Conservation (phyloP, 2,329 filamentous ascomycete species). For the Sordariomycetes sp. region DNA sequence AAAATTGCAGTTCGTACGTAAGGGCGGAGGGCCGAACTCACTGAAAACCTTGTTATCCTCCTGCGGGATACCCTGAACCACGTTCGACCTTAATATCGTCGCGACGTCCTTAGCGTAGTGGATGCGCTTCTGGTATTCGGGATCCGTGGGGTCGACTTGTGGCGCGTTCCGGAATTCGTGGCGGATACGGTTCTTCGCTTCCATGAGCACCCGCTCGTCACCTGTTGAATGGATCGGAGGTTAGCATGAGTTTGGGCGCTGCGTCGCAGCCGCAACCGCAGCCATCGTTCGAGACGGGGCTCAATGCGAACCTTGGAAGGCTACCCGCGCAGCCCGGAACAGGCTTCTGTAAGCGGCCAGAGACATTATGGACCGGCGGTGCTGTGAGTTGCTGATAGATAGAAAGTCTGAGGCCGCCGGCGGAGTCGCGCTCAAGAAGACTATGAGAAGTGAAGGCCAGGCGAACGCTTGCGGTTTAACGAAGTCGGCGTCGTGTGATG, state of each 20-base stretch:
- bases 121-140: slow-evolving; percentile 51
- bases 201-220: slow-evolving; percentile 53
- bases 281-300: neutral
- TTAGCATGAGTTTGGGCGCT: slow-evolving; percentile 5
- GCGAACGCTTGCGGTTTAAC: neutral
- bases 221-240: slow-evolving; percentile 30
- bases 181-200: slow-evolving; percentile 62
- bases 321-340: slow-evolving; percentile 66
- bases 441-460: neutral
- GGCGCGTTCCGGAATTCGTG: slow-evolving; percentile 58
- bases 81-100: slow-evolving; percentile 63
- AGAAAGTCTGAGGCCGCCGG: neutral
- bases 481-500: neutral
- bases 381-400: neutral
- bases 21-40: slow-evolving; percentile 25
- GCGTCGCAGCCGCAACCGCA: neutral
- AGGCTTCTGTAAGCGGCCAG: slow-evolving; percentile 69
- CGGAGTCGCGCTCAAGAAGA: neutral
- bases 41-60: slow-evolving; percentile 41
- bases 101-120: slow-evolving; percentile 74
- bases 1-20: neutral
- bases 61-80: slow-evolving; percentile 64
- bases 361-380: slow-evolving; percentile 36
- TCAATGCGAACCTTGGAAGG: slow-evolving; percentile 59
- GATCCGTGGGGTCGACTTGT: slow-evolving; percentile 39